Evolutionary conservation across 2,329 filamentous ascomycete species (phyloP), one percentile per base, ranked within the genome.

Genomic region (Penicillium sp.): DNA sequence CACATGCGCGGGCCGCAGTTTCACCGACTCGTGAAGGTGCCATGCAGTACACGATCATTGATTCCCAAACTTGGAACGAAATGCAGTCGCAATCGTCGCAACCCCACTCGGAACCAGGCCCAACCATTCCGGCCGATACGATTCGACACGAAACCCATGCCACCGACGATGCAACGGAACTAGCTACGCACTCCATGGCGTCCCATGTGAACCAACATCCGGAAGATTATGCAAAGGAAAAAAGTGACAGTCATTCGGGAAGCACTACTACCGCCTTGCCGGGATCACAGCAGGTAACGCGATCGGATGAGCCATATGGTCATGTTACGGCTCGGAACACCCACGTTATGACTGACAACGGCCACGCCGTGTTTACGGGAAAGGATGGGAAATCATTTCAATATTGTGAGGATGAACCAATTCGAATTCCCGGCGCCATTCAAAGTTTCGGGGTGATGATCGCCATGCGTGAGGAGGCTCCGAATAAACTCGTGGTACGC

Each of bases 401-500:
- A 69, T 84, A 86, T 52, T 96, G 92, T 68, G 92, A 96, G 72
- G 92, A 96, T 67, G 92, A 96, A 67, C 91, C 92, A 0, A 96
- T 96, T 26, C 91, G 93, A 63, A 88, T 91, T 1, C 92, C 92
- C 0, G 70, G 91, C 21, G 90, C 92, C 1, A 79, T 96, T 11
- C 92, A 96, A 70, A 82, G 84, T 1, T 96, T 96, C 64, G 92
- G 92, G 1, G 80, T 90, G 4, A 77, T 96, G 24, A 67, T 96
- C 31, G 91, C 88, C 0, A 73, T 96, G 21, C 84, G 87, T 3
- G 69, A 71, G 70, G 86, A 90, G 53, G 70, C 76, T 0, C 86
- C 89, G 37, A 88, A 88, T 3, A 84, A 83, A 39, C 82, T 95
- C 11, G 71, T 84, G 1, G 89, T 93, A 13, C 85, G 89, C 16